Conservation (phyloP, 768 basidiomycete genomes). For the Neoboletus subvelutipes region DNA sequence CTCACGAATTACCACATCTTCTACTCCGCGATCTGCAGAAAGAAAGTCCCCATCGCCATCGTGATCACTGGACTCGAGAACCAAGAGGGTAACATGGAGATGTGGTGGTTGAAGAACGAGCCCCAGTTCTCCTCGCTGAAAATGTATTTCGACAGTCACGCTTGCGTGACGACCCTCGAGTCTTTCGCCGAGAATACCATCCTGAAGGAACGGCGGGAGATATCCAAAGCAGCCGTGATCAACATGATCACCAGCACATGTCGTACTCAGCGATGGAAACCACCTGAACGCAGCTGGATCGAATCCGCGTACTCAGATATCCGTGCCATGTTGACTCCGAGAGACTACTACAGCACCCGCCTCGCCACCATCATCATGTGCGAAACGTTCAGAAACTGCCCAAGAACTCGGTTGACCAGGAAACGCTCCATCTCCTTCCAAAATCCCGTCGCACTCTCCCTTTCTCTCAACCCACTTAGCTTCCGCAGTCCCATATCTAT, state of each 20-base stretch:
- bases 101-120: constrained; percentile 32
- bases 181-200: constrained; percentile 8
- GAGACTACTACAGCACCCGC: not conserved
- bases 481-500: constrained; percentile 26
- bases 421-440: constrained; percentile 27
- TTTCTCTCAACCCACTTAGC: constrained; percentile 11
- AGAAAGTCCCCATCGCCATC: constrained; percentile 39
- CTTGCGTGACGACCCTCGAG: constrained; percentile 35
- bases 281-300: constrained; percentile 26
- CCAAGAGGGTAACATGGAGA: constrained; percentile 34
- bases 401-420: not conserved
- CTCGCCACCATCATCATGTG: constrained; percentile 27
- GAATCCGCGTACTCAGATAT: constrained; percentile 28
- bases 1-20: constrained; percentile 42
- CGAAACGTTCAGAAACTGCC: constrained; percentile 11
- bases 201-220: constrained; percentile 19
- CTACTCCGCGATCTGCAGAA: constrained; percentile 39
- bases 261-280: constrained; percentile 28
- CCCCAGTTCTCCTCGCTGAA: constrained; percentile 20
- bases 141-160: constrained; percentile 32
- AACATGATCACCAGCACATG: constrained; percentile 22
- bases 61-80: constrained; percentile 44
- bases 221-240: constrained; percentile 25
- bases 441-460: constrained; percentile 18
- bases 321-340: constrained; percentile 24